These are phyloP conservation scores for Sphaceloma murrayae DNA, from an alignment of 2,329 filamentous ascomycete genomes.

Conservation along the genomic window DNA sequence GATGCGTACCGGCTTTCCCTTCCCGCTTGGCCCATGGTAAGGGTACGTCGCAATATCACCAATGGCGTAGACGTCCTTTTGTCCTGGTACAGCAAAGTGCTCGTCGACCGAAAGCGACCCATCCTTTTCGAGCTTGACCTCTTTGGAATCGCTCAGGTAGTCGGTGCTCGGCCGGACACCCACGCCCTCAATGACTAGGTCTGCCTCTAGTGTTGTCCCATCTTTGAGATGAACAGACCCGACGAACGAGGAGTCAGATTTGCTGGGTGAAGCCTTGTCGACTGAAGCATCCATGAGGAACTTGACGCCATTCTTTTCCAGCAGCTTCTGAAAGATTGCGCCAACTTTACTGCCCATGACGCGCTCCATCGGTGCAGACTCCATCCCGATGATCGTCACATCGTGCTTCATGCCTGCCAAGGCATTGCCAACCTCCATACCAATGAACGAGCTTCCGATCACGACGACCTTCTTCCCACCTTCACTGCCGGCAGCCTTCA, in stretches of 20 bases:
- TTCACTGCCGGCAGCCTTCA: constrained; percentile 64
- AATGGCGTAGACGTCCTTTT: constrained; percentile 80
- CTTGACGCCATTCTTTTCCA: constrained; percentile 81
- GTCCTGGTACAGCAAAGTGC: constrained; percentile 62
- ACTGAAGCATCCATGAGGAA: constrained; percentile 77
- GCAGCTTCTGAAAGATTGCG: constrained; percentile 62
- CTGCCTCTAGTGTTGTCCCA: constrained; percentile 72
- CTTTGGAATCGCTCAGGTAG: constrained; percentile 64
- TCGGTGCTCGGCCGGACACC: constrained; percentile 80
- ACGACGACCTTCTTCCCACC: constrained; percentile 87
- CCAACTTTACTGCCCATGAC: constrained; percentile 79
- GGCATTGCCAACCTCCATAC: constrained; percentile 88
- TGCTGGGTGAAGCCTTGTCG: constrained; percentile 68
- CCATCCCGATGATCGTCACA: constrained; percentile 83
- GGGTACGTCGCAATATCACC: constrained; percentile 94
- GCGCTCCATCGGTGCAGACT: constrained; percentile 71
- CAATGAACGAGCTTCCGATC: constrained; percentile 90
- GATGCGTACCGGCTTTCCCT: constrained; percentile 66
- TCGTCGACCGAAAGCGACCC: constrained; percentile 79
- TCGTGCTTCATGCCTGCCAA: constrained; percentile 67
- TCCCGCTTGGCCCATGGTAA: constrained; percentile 79
- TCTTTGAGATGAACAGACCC: constrained; percentile 77
- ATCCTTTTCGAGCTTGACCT: constrained; percentile 67
- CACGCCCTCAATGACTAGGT: constrained; percentile 84
- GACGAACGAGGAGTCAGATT: constrained; percentile 58